A percentile compares a stretch with the other conserved stretches of the same genome.
Conservation (phyloP, 208 protist genomes). For the Trypanosoma platydactyli region DNA sequence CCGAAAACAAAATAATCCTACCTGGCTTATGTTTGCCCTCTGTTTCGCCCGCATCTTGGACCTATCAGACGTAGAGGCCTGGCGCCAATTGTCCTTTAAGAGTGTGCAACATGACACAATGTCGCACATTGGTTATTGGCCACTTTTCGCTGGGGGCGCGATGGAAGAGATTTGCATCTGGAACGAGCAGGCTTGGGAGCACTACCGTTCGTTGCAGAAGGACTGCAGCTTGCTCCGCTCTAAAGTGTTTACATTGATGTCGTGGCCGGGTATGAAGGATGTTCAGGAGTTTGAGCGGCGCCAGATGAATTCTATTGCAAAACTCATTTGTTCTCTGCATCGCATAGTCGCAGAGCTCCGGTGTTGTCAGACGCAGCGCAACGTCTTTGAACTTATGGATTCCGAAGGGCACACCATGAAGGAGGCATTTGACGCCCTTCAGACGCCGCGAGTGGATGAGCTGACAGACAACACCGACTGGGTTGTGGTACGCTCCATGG, state of each 20-base stretch:
- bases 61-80: slow-evolving; percentile 58
- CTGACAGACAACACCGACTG: slow-evolving; percentile 85
- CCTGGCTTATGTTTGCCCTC: slow-evolving; percentile 73
- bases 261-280: slow-evolving; percentile 82
- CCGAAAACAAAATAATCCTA: slow-evolving; percentile 75
- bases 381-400: slow-evolving; percentile 60
- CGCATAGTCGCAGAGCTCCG: slow-evolving; percentile 44
- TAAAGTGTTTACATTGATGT: slow-evolving; percentile 82
- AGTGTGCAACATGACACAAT: slow-evolving; percentile 90
- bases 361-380: slow-evolving; percentile 78
- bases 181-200: slow-evolving; percentile 48
- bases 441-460: slow-evolving; percentile 1
- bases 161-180: slow-evolving; percentile 58
- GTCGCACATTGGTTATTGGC: slow-evolving; percentile 85
- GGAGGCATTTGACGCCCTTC: slow-evolving; percentile 27
- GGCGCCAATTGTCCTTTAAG: slow-evolving; percentile 79
- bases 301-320: slow-evolving; percentile 65
- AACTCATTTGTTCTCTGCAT: slow-evolving; percentile 44
- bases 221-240: slow-evolving; percentile 76
- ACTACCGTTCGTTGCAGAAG: slow-evolving; percentile 52
- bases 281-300: slow-evolving; percentile 63
- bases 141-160: slow-evolving; percentile 55
- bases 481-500: slow-evolving; percentile 52
- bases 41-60: slow-evolving; percentile 71
- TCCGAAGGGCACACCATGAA: slow-evolving; percentile 34